Base-by-base conservation (phyloP, 2,329 filamentous ascomycete genomes). In the Rasamsonia emersonii region DNA sequence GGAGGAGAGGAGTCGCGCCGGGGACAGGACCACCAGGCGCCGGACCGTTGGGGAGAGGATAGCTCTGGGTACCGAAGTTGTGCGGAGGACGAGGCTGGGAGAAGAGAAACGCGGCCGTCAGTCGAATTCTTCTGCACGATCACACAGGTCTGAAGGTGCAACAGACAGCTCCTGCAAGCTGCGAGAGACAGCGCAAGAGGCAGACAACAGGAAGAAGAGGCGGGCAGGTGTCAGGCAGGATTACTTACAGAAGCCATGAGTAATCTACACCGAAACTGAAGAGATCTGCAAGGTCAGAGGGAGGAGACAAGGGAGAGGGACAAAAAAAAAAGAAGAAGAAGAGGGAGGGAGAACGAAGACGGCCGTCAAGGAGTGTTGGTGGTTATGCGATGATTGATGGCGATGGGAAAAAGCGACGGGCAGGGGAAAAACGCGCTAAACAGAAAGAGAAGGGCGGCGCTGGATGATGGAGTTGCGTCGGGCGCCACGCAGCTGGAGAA, bases 201-300 rank as follows among this genome's bases (percentile, higher is more conserved):
- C 21, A 18, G 17, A 18, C 27, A 16, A 18, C 32, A 40, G 39
- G 36, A 41, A 31, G 36, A 36, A 38, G 33, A 37, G 37, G 33
- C 38, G 30, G 32, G 42, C 41, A 36, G 37, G 41, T 40, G 24
- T 33, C 21, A 35, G 19, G 28, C 28, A 34, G 37, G 34, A 35
- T 20, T 24, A 63, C 63, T 51, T 53, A 67, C 63, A 53, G 63
- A 66, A 65, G 63, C 62, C 63, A 67, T 67, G 54, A 42, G 49
- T 49, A 46, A 45, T 36, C 36, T 40, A 36, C 30, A 35, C 15
- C 17, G 15, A 33, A 28, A 18, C 18, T 14, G 18, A 29, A 36
- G 30, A 35, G 36, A 18, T 33, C 26, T 32, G 19, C 30, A 32
- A 40, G 36, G 32, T 26, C 29, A 33, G 41, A 33, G 18, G 32